Evolutionary conservation across 352 stramenopile species (phyloP).

Genomic region (Globisporangium spiculum): DNA sequence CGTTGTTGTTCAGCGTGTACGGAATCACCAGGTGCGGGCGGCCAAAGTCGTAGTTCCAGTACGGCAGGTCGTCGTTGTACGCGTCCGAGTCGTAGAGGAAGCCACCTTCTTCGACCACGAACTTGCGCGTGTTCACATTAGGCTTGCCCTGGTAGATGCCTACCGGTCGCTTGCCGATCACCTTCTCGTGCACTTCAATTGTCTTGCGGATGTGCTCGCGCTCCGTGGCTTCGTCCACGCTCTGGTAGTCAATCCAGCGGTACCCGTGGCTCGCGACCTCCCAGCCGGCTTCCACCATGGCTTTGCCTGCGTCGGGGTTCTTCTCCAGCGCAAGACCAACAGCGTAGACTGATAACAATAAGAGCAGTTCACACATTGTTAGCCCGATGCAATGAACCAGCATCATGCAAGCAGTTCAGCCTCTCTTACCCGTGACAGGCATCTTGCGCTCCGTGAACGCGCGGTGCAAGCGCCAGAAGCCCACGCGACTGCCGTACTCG

Average conservation of each 20-base stretch:
- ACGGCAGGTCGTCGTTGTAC: conserved; percentile 95
- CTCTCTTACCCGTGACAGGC: conserved; percentile 62
- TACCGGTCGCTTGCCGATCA: conserved; percentile 88
- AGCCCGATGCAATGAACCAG: background rate
- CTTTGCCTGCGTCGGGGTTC: conserved; percentile 85
- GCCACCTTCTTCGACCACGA: conserved; percentile 91
- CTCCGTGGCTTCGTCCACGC: conserved; percentile 90
- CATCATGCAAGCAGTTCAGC: background rate
- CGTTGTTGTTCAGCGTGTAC: conserved; percentile 95
- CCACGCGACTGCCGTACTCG: conserved; percentile 92
- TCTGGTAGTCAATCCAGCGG: conserved; percentile 96
- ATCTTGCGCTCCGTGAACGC: conserved; percentile 88
- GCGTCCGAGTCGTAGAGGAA: conserved; percentile 96
- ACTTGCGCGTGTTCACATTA: conserved; percentile 88
- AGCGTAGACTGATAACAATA: conserved; percentile 73
- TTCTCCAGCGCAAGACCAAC: conserved; percentile 94
- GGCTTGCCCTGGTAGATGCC: conserved; percentile 97
- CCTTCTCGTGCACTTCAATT: conserved; percentile 88
- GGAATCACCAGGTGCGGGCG: conserved; percentile 94
- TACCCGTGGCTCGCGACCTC: conserved; percentile 94
- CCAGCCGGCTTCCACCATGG: conserved; percentile 92
- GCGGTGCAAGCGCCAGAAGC: conserved; percentile 94
- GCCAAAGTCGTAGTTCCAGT: conserved; percentile 90
- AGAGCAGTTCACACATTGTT: background rate
- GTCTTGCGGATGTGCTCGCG: conserved; percentile 91